A percentile compares a stretch with the other conserved stretches of the same genome.
Conservation (phyloP, 2,329 filamentous ascomycete species). For the Ilyonectria robusta region DNA sequence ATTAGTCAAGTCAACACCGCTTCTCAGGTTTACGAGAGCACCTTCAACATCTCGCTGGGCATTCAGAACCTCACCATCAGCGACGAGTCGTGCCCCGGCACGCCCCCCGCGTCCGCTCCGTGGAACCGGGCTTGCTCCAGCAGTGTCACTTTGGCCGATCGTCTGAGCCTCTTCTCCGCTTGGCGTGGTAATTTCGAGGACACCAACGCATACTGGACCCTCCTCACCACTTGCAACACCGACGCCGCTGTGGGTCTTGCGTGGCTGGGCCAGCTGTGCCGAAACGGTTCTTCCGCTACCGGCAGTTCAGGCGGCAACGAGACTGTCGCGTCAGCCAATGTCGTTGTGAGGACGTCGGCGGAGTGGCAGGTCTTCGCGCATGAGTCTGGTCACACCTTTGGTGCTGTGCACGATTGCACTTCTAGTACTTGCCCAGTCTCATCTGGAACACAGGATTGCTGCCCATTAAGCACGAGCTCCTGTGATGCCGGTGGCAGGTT, state of each 20-base stretch:
- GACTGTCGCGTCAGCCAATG: constrained; percentile 87
- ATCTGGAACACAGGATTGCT: constrained; percentile 74
- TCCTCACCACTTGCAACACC: constrained; percentile 86
- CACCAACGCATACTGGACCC: constrained; percentile 92
- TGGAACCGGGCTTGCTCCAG: constrained; percentile 87
- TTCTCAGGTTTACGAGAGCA: constrained; percentile 88
- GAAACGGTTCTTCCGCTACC: constrained; percentile 69
- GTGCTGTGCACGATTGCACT: constrained; percentile 94
- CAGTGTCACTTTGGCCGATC: constrained; percentile 77
- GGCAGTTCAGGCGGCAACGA: constrained; percentile 69
- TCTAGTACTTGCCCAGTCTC: constrained; percentile 77
- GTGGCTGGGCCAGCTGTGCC: constrained; percentile 92
- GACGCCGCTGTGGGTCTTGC: constrained; percentile 89
- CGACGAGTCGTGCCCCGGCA: constrained; percentile 80
- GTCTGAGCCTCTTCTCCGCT: constrained; percentile 87
- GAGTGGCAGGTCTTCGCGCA: constrained; percentile 98
- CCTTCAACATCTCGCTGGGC: constrained; percentile 95
- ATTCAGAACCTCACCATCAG: constrained; percentile 88
- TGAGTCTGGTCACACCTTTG: constrained; percentile 94
- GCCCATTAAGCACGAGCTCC: constrained; percentile 75
- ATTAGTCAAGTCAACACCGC: constrained; percentile 89
- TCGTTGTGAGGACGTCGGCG: constrained; percentile 85
- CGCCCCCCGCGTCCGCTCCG: constrained; percentile 74
- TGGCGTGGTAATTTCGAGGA: constrained; percentile 88
- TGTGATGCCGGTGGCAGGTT: constrained; percentile 86